Conservation (phyloP, 257 asterid species). For the Solanum microdontum region DNA sequence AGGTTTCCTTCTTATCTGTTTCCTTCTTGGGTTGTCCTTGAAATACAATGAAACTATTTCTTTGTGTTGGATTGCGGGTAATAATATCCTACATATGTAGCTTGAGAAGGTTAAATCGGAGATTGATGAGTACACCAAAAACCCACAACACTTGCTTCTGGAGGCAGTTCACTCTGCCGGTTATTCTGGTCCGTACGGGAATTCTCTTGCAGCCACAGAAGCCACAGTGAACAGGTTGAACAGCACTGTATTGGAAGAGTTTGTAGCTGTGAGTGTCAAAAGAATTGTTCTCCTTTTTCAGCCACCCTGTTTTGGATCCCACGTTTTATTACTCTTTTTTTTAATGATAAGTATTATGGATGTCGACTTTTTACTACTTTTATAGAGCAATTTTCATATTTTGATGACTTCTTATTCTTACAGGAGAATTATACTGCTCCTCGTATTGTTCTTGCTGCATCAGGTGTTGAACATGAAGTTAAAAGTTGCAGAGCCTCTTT, state of each 20-base stretch:
- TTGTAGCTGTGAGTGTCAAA: slow-evolving; percentile 52
- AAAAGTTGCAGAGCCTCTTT: slow-evolving; percentile 69
- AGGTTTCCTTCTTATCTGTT: slow-evolving; percentile 29
- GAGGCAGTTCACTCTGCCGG: slow-evolving; percentile 83
- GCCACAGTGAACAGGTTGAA: slow-evolving; percentile 40
- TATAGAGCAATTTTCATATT: background rate
- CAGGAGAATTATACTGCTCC: slow-evolving; percentile 72
- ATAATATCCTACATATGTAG: slow-evolving; percentile 16
- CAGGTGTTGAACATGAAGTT: slow-evolving; percentile 80
- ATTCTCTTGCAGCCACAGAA: slow-evolving; percentile 65
- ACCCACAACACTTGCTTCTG: slow-evolving; percentile 63
- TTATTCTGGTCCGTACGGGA: slow-evolving; percentile 49
- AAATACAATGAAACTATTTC: background rate
- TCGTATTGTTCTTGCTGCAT: slow-evolving; percentile 79
- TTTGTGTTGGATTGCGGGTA: background rate
- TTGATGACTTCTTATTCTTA: slow-evolving; percentile 3
- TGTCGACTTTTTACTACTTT: background rate
- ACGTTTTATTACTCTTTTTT: background rate
- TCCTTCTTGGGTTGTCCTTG: background rate
- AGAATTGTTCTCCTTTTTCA: background rate
- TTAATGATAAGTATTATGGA: background rate
- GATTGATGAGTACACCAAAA: slow-evolving; percentile 47
- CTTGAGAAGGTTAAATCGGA: slow-evolving; percentile 51
- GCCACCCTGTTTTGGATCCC: background rate
- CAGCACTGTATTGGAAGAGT: slow-evolving; percentile 58